phyloP scores from a whole-genome alignment of 2,329 filamentous ascomycete genomes.

The Beauveria brongniartii region DNA sequence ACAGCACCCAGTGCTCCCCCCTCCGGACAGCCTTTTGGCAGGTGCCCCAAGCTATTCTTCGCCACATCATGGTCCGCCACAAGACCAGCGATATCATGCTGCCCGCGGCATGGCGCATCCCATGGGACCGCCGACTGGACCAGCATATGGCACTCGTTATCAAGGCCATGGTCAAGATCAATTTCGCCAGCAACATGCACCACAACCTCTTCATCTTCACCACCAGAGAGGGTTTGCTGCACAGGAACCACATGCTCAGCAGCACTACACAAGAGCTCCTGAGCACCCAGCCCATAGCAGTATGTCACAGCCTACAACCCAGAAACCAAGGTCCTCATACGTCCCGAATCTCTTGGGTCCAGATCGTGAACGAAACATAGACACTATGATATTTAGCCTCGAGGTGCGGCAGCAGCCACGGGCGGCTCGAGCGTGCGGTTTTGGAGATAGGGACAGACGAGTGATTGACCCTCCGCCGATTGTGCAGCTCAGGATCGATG shows the following conservation, averaged over 20 bases:
- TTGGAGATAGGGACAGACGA: constrained; percentile 72
- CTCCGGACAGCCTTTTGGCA: constrained; percentile 18
- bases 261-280: neutral
- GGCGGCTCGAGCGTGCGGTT: constrained; percentile 72
- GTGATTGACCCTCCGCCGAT: constrained; percentile 82
- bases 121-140: neutral
- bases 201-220: neutral
- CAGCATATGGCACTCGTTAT: neutral
- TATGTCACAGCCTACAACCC: neutral
- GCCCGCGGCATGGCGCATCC: neutral
- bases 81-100: constrained; percentile 1
- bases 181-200: neutral
- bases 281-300: neutral
- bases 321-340: constrained; percentile 6
- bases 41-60: constrained; percentile 14
- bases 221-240: neutral
- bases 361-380: constrained; percentile 14
- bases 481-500: constrained; percentile 61
- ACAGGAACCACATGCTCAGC: constrained; percentile 6
- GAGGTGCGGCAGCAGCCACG: constrained; percentile 67
- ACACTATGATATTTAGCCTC: constrained; percentile 22
- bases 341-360: constrained; percentile 22
- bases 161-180: neutral
- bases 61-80: neutral
- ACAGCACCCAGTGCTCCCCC: constrained; percentile 21